These are phyloP conservation scores for Tetrahymena thermophila DNA, from an alignment of 73 alveolate species.

Conservation along the genomic window DNA sequence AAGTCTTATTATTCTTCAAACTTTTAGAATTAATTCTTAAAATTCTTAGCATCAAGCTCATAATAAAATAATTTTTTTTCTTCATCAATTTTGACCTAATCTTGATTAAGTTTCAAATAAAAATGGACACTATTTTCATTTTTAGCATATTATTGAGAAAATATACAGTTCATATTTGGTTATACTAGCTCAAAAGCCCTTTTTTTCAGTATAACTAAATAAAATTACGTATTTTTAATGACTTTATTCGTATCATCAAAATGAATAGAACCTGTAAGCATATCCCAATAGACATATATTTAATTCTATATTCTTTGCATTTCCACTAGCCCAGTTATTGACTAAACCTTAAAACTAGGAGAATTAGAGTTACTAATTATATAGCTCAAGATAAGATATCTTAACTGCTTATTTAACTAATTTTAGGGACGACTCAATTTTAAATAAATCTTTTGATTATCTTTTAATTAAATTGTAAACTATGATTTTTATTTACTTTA, in stretches of 20 bases:
- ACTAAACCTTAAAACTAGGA: not conserved
- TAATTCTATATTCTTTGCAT: not conserved
- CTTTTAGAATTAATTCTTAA: not conserved
- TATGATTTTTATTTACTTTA: not conserved
- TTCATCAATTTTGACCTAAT: not conserved
- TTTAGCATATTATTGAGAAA: not conserved
- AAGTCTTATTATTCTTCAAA: not conserved
- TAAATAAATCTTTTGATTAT: too few relatives aligned
- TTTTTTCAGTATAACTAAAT: not conserved
- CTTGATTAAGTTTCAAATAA: not conserved
- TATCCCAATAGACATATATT: not conserved
- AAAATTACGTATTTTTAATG: not conserved
- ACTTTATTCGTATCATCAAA: not conserved
- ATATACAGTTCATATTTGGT: not conserved
- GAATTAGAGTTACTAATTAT: not conserved
- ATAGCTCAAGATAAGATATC: not conserved
- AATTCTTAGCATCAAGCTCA: not conserved
- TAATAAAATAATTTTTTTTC: not conserved
- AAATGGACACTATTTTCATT: too few relatives aligned
- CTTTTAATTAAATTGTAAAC: not conserved
- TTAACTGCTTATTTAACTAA: not conserved
- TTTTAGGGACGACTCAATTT: not conserved
- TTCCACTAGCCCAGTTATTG: not conserved
- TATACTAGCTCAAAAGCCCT: not conserved
- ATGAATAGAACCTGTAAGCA: not conserved